Percentiles rank a stretch among this genome's conserved stretches.
Conservation (phyloP, 495 filamentous ascomycete species). For the Paragyromitra xinjiangensis region DNA sequence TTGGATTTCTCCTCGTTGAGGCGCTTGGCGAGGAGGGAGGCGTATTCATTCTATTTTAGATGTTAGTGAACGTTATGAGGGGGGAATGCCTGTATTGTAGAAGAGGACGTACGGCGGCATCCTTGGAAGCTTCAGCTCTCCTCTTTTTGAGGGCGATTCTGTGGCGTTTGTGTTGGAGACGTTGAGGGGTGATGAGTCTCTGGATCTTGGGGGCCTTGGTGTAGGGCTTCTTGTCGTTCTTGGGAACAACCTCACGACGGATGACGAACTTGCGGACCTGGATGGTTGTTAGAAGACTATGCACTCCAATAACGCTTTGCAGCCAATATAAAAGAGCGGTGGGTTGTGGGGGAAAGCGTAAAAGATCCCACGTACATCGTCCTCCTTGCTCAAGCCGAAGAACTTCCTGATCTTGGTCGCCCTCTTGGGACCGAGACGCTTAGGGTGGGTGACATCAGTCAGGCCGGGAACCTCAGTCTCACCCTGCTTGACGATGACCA, state of each 20-base stretch:
- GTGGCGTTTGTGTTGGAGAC: constrained; percentile 99
- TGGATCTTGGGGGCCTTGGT: constrained; percentile 99
- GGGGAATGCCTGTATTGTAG: background rate
- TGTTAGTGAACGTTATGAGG: constrained; percentile 49
- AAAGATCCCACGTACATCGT: constrained; percentile 81
- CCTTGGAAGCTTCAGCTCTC: constrained; percentile 90
- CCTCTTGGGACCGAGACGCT: constrained; percentile 97
- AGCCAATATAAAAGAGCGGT: constrained; percentile 14
- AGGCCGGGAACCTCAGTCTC: constrained; percentile 91
- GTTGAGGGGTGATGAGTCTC: constrained; percentile 98
- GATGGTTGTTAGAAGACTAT: constrained; percentile 46
- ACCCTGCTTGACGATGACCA: constrained; percentile 96
- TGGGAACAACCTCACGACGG: constrained; percentile 93
- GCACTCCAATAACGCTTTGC: constrained; percentile 42
- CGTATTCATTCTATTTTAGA: constrained; percentile 80
- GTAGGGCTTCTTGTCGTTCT: constrained; percentile 94
- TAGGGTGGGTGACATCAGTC: constrained; percentile 95
- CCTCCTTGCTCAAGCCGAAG: constrained; percentile 99
- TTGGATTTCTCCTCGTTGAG: constrained; percentile 90
- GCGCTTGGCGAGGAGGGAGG: constrained; percentile 91
- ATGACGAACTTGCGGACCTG: constrained; percentile 99
- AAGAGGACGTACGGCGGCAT: constrained; percentile 86
- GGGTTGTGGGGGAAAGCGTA: background rate
- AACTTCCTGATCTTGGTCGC: constrained; percentile 99
- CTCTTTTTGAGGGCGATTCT: constrained; percentile 96